Conservation (phyloP, 257 asterid genomes). For the Schizonepeta tenuifolia region DNA sequence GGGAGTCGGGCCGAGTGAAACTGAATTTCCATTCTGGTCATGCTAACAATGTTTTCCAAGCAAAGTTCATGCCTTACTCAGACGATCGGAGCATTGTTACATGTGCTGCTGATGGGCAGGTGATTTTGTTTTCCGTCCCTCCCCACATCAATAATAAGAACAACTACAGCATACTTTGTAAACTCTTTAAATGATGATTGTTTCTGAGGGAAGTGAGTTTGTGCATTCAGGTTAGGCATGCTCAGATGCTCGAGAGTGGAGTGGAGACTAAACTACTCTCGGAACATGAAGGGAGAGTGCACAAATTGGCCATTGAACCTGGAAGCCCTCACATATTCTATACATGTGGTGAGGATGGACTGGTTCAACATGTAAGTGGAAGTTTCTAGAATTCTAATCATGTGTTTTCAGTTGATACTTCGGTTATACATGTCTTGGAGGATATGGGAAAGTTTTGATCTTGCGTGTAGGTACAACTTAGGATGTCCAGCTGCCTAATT, state of each 20-base stretch:
- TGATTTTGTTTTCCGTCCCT: slow-evolving; percentile 29
- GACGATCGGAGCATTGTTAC: slow-evolving; percentile 87
- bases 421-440: background rate
- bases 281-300: slow-evolving; percentile 72
- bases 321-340: slow-evolving; percentile 81
- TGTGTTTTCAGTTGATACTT: slow-evolving; percentile 13
- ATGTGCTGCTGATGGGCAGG: slow-evolving; percentile 99
- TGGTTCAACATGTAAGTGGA: slow-evolving; percentile 87
- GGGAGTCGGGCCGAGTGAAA: slow-evolving; percentile 74
- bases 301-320: slow-evolving; percentile 86
- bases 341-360: slow-evolving; percentile 93
- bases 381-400: background rate
- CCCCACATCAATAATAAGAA: background rate
- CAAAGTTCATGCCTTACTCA: slow-evolving; percentile 82
- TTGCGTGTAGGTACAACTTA: slow-evolving; percentile 8
- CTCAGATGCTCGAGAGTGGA: slow-evolving; percentile 69
- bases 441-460: background rate
- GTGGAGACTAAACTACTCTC: slow-evolving; percentile 69
- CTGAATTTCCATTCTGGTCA: slow-evolving; percentile 83
- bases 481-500: background rate
- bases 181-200: slow-evolving; percentile 1
- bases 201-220: slow-evolving; percentile 21
- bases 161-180: background rate
- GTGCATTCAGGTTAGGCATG: slow-evolving; percentile 71
- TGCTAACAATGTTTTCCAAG: slow-evolving; percentile 83